Percentiles rank a stretch among this genome's conserved stretches.
Evolutionary conservation across 371 early-diverging fungal species (phyloP).

Genomic region (Mortierella sp.): DNA sequence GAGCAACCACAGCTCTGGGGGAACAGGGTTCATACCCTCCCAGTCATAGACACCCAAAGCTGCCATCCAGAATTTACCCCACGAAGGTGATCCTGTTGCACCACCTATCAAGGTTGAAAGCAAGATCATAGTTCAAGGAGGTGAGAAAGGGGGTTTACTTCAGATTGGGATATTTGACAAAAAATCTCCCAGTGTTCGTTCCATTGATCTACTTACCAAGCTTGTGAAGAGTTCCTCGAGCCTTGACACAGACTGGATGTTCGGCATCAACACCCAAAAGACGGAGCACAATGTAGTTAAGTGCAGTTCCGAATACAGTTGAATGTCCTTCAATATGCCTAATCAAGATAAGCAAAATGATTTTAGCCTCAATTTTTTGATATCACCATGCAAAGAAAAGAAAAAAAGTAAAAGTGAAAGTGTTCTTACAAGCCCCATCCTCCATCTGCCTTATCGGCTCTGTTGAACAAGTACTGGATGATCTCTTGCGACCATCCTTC

Average conservation of each 20-base stretch:
- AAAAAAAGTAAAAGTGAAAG: slow-evolving; percentile 2
- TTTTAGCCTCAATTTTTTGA: not conserved
- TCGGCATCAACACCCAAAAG: slow-evolving; percentile 90
- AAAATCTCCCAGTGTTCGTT: not conserved
- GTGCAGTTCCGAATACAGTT: slow-evolving; percentile 94
- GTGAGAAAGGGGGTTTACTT: not conserved
- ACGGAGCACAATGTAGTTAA: slow-evolving; percentile 94
- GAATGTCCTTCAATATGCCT: slow-evolving; percentile 94
- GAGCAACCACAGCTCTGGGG: slow-evolving; percentile 95
- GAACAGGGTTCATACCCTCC: slow-evolving; percentile 95
- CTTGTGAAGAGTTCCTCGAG: slow-evolving; percentile 86
- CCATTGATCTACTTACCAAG: slow-evolving; percentile 65
- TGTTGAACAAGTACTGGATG: slow-evolving; percentile 88
- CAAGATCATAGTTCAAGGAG: not conserved
- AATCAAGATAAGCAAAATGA: not conserved
- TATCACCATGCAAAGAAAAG: not conserved
- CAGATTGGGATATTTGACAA: no score
- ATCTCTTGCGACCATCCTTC: slow-evolving; percentile 80
- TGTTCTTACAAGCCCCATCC: slow-evolving; percentile 92
- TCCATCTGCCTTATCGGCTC: slow-evolving; percentile 87
- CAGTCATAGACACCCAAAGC: slow-evolving; percentile 94
- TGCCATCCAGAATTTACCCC: slow-evolving; percentile 98
- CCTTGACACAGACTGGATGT: slow-evolving; percentile 88
- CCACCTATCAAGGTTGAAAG: slow-evolving; percentile 65
- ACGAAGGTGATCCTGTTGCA: slow-evolving; percentile 88